Percentiles rank a stretch among this genome's conserved stretches.
These are phyloP conservation scores for Colletotrichum chrysophilum DNA, from an alignment of 2,329 filamentous ascomycete species.

Conservation along the genomic window DNA sequence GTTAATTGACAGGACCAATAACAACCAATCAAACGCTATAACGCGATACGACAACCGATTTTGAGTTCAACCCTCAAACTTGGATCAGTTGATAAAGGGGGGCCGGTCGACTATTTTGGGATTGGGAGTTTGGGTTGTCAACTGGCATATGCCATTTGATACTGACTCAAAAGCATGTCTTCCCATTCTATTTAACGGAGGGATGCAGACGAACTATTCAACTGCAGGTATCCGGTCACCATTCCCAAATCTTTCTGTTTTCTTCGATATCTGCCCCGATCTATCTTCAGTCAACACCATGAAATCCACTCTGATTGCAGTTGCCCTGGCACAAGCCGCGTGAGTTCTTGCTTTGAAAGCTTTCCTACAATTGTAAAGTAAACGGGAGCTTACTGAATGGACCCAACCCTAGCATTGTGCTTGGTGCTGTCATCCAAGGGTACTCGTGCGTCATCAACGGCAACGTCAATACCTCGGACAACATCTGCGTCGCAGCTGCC, in stretches of 20 bases:
- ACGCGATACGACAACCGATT: background rate
- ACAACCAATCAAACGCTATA: background rate
- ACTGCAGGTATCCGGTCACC: background rate
- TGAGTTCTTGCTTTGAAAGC: background rate
- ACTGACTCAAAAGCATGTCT: background rate
- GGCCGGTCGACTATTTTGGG: too few relatives aligned
- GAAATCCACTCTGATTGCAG: background rate
- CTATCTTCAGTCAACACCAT: background rate
- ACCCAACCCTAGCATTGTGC: background rate
- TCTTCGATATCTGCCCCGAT: background rate
- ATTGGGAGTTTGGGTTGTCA: background rate
- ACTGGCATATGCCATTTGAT: background rate
- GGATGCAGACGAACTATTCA: background rate
- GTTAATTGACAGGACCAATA: background rate
- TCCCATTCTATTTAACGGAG: background rate
- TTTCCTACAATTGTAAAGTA: rapidly evolving
- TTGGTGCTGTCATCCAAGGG: background rate
- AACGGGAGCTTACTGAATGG: background rate
- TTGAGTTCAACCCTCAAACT: background rate
- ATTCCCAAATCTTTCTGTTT: background rate
- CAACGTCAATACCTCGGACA: background rate
- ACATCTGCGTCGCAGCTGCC: background rate
- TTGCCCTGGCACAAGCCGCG: background rate
- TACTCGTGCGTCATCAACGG: background rate
- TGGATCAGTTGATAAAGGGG: background rate